These are phyloP conservation scores for Pseudogymnoascus sp. DNA, from an alignment of 2,329 filamentous ascomycete species.

Conservation along the genomic window DNA sequence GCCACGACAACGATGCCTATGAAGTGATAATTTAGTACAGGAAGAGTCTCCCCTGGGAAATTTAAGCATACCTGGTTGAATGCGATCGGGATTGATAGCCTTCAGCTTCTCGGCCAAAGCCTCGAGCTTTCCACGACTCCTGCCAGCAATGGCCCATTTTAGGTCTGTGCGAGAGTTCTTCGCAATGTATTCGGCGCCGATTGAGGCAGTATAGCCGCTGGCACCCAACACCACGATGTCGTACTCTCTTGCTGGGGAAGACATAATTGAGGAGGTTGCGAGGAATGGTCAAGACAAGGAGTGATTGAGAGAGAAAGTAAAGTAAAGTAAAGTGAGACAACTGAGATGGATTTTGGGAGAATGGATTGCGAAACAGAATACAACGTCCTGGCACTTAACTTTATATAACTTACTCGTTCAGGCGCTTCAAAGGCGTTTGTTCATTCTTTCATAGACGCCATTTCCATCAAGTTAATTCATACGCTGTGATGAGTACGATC, in stretches of 20 bases:
- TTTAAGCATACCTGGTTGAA: constrained; percentile 39
- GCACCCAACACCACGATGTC: constrained; percentile 57
- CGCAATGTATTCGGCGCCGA: constrained; percentile 52
- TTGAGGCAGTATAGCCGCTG: constrained; percentile 57
- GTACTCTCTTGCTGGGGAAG: constrained; percentile 33
- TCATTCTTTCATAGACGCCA: background rate
- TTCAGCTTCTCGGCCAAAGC: constrained; percentile 45
- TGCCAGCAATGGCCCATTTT: constrained; percentile 59
- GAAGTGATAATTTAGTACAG: background rate
- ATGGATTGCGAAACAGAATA: background rate
- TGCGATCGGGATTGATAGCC: constrained; percentile 43
- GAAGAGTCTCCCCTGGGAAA: background rate
- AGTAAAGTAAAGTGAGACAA: background rate
- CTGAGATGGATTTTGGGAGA: background rate
- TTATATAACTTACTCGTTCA: background rate
- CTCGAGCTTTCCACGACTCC: constrained; percentile 38
- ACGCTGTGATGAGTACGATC: background rate
- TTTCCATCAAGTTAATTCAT: background rate
- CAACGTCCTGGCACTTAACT: background rate
- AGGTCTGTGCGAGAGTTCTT: constrained; percentile 49
- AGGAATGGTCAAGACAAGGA: background rate
- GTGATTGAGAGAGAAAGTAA: background rate
- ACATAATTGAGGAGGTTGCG: background rate
- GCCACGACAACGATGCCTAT: constrained; percentile 9
- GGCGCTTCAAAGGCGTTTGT: background rate